Conservation (phyloP, 139 green algal genomes). For the Picochlorum costavermella region DNA sequence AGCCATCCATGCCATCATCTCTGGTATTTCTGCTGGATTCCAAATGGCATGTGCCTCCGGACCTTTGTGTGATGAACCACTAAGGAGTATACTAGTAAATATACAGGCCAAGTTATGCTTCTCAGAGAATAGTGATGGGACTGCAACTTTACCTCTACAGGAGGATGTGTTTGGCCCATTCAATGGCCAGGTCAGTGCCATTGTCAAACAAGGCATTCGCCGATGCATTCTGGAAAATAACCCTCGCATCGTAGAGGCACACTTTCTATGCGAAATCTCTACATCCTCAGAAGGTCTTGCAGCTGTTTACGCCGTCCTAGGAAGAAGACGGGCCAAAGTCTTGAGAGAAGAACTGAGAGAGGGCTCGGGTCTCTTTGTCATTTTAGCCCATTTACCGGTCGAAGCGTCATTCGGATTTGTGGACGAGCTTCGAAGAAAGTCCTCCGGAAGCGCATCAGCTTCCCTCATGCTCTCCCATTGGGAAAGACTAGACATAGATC, state of each 20-base stretch:
- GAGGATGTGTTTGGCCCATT: slow-evolving; percentile 85
- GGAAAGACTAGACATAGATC: slow-evolving; percentile 85
- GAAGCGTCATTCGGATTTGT: slow-evolving; percentile 90
- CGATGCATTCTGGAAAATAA: slow-evolving; percentile 66
- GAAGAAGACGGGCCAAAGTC: slow-evolving; percentile 65
- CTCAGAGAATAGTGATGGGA: neutral
- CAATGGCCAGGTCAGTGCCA: slow-evolving; percentile 67
- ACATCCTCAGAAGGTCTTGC: slow-evolving; percentile 55
- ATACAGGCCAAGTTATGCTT: slow-evolving; percentile 36
- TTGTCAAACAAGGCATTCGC: slow-evolving; percentile 58
- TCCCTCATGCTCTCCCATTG: slow-evolving; percentile 92
- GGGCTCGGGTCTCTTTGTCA: slow-evolving; percentile 83
- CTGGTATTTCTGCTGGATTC: slow-evolving; percentile 78
- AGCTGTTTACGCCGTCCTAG: slow-evolving; percentile 78
- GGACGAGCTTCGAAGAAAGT: slow-evolving; percentile 81
- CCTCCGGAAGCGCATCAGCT: slow-evolving; percentile 71
- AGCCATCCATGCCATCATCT: slow-evolving; percentile 39
- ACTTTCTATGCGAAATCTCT: slow-evolving; percentile 82
- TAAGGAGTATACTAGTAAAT: slow-evolving; percentile 84
- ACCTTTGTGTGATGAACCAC: slow-evolving; percentile 92
- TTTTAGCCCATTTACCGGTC: slow-evolving; percentile 77
- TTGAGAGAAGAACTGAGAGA: slow-evolving; percentile 87
- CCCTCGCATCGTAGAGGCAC: slow-evolving; percentile 86
- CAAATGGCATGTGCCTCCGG: slow-evolving; percentile 75
- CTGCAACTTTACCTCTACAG: slow-evolving; percentile 24